Evolutionary conservation across 2,329 filamentous ascomycete species (phyloP).

Genomic region (Aspergillus sp.): DNA sequence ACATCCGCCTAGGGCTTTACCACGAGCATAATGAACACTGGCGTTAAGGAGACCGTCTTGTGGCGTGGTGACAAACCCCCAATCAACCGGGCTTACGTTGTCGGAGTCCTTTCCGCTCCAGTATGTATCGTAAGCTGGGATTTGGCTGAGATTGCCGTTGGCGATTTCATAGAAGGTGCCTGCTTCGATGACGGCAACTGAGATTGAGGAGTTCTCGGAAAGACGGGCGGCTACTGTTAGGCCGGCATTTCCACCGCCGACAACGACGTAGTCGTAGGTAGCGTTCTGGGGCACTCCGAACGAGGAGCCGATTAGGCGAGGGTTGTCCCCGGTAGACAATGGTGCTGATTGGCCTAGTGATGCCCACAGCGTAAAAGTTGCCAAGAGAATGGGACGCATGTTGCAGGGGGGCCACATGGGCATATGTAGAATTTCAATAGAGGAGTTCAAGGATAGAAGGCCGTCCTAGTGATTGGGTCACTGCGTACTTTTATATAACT

Average conservation of each 20-base stretch:
- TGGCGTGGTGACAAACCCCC: not conserved
- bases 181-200: not conserved
- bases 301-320: not conserved
- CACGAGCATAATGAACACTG: constrained; percentile 9
- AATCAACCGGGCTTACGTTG: not conserved
- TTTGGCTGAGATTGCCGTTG: not conserved
- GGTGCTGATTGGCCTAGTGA: no score
- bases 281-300: not conserved
- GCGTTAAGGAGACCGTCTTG: not conserved
- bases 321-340: no score
- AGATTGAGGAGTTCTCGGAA: not conserved
- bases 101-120: not conserved
- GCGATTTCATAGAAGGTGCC: not conserved
- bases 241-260: not conserved
- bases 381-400: no score
- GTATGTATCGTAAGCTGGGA: not conserved
- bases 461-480: no score
- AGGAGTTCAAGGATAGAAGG: no score
- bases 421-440: no score
- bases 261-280: not conserved
- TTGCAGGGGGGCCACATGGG: no score
- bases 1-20: constrained; percentile 13
- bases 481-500: no score
- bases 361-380: no score
- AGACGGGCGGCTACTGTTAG: not conserved